Evolutionary conservation across 176 grass and related monocot genomes (phyloP), one percentile per base, ranked within the genome.

Genomic region (Phyllostachys edulis): DNA sequence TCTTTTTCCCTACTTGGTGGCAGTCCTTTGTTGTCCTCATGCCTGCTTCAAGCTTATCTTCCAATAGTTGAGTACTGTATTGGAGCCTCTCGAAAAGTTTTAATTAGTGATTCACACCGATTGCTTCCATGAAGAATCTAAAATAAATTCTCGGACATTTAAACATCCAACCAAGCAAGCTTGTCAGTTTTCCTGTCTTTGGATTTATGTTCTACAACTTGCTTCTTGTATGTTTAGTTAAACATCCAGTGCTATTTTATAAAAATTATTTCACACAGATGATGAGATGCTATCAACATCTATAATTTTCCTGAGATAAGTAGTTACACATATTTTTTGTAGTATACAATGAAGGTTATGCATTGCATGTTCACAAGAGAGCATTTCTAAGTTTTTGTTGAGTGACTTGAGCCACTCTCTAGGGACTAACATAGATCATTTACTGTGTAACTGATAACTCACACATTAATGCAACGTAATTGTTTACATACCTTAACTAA

Each of bases 21-120:
- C 8, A 45, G 57, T 49, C 18, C 16, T 56, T n/a, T 79, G n/a
- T 75, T 60, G 78, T 64, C 14, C 9, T 67, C 15, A 14, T 42
- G 12, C 80, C 32, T 76, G 82, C 8, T 65, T 17, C 1, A 77
- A 71, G 34, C 67, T 36, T 52, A 62, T 75, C 5, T 59, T 81
- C 13, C 47, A 80, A 82, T 20, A 86, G 39, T 78, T 68, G 61
- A 79, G 56, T 63, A 73, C 72, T 86, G 18, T 78, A 66, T 37
- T 72, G 74, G 60, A 77, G 61, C 39, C 18, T 79, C 52, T 70
- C 50, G 40, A 29, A 15, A 62, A 36, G 44, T 55, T 72, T 55
- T 80, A 16, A 81, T 62, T 67, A 41, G 36, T 81, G 55, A 77
- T 82, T 76, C 29, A 21, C 9, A 41, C 32, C 71, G 11, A 45